Base-by-base conservation (phyloP, 225 moss, liverwort and hornwort species). In the Sphagnum tenellum region DNA sequence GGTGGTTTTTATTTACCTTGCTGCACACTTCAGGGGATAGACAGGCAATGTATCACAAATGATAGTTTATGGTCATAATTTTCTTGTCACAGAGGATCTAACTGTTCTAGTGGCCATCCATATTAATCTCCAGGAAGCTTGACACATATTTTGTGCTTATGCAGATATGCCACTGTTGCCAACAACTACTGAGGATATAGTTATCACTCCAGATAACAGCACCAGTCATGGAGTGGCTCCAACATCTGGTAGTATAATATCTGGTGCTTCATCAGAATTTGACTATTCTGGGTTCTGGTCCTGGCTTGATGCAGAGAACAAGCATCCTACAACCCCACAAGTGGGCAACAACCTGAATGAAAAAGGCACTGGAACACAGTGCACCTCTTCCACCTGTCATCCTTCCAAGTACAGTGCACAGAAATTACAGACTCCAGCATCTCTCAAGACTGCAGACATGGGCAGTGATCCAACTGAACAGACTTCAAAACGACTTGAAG, bases 331-430 rank as follows among this genome's bases (percentile, higher is more conserved):
- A 44, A 50, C 65, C 66, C 72, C 74, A 66, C 72, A 75, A 50
- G n/a, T 52, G 2, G 63, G 66, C 53, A 61, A 56, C 66, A 11
- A 56, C 29, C 29, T 29, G 52, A 46, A 61, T 60, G 48, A 48
- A 14, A 54, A 60, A 68, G n/a, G 56, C 71, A 49, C 63, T 73
- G n/a, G 55, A 66, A 65, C 57, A 67, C 59, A 8, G 57, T 9
- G 7, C 68, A 11, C 5, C 52, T 52, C 76, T 50, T 7, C 67
- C 51, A 45, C 66, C 1, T 59, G 64, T 12, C 69, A 84, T 63
- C 68, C 52, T 1, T 64, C 75, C n/a, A 62, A 69, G 0, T 53
- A 75, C 60, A 63, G 72, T 13, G 77, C 75, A 77, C 69, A 75
- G 59, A 61, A 66, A 74, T 72, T 77, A 47, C 70, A 74, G 45